Base-by-base conservation (phyloP, 805 yeast species). In the Candida oleophila region DNA sequence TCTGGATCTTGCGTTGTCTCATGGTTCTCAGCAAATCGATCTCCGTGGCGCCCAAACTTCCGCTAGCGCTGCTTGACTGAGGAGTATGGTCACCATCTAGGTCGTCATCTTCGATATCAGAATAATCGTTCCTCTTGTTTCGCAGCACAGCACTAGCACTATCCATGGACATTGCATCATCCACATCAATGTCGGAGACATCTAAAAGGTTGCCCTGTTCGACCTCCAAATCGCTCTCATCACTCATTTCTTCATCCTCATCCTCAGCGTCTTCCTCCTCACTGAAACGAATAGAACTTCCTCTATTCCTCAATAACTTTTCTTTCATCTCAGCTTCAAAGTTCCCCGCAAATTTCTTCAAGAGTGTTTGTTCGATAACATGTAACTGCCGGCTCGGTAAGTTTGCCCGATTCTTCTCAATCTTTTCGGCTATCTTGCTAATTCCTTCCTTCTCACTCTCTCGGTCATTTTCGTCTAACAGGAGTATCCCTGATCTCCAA, bases 141-240 rank as follows among this genome's bases (percentile, higher is more conserved):
- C 22, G 41, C 47, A 15, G 44, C 37, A 16, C 39, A 16, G 18
- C 50, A n/a, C 35, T 44, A 3, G 49, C 32, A 47, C 65, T 59
- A 20, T 57, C 64, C 55, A 57, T 52, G 12, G 61, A 55, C 14
- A 59, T 43, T 3, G 50, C 59, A 38, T 56, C 58, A 37, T 50
- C 54, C 18, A 47, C 47, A 19, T 45, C 54, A 15, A 35, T 40
- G 35, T 60, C 64, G 5, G 61, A 55, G 22, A 52, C 56, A 41
- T 61, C 65, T 16, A 57, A 58, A 2, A 50, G 57, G 4, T 52
- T 56, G 15, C 52, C 42, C 14, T 51, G 45, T 32, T 51, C 50
- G 14, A 52, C 63, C 16, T 59, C 68, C 15, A 59, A 49, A 42
- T 61, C 67, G 36, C 64, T 60, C n/a, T 54, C 56, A 25, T 52